phyloP scores from a whole-genome alignment of 768 basidiomycete genomes.

The Sutorius australiensis region DNA sequence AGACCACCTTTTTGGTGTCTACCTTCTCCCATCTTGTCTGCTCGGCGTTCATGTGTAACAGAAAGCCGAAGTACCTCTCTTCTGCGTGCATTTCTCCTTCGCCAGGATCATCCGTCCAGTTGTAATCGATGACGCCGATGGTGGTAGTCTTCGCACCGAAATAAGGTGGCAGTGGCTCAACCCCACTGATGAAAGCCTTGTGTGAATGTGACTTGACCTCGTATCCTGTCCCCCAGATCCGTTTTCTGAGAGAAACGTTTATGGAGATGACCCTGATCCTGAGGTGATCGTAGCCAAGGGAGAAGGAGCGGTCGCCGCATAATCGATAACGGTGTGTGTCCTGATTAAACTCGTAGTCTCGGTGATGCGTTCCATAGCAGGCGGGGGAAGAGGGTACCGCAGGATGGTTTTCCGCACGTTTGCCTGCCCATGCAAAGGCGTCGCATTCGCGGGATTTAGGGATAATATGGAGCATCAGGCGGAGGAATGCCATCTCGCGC shows the following conservation, averaged over 20 bases:
- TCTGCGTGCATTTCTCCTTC: not conserved
- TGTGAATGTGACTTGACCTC: not conserved
- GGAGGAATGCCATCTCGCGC: conserved; percentile 1
- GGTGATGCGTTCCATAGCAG: not conserved
- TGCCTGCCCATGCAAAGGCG: conserved; percentile 5
- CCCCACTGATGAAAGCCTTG: not conserved
- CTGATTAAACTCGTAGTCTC: not conserved
- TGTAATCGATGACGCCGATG: not conserved
- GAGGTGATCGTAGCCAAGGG: conserved; percentile 2
- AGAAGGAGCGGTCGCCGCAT: conserved; percentile 2
- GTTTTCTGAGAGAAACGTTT: not conserved
- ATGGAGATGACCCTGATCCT: conserved; percentile 3
- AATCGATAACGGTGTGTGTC: not conserved
- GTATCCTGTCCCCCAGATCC: not conserved
- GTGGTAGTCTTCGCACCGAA: not conserved
- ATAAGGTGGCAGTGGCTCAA: not conserved
- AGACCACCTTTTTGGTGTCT: not conserved
- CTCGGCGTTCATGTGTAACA: not conserved
- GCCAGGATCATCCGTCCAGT: not conserved
- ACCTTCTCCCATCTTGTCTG: not conserved
- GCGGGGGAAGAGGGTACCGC: conserved; percentile 6
- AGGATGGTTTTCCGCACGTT: not conserved
- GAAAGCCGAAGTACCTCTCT: not conserved
- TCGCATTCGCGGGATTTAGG: conserved; percentile 1
- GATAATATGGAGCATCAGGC: conserved; percentile 5